Percentiles rank a stretch among this genome's conserved stretches.
Evolutionary conservation across 2,329 filamentous ascomycete species (phyloP).

Genomic region (Phialocephala sp.): DNA sequence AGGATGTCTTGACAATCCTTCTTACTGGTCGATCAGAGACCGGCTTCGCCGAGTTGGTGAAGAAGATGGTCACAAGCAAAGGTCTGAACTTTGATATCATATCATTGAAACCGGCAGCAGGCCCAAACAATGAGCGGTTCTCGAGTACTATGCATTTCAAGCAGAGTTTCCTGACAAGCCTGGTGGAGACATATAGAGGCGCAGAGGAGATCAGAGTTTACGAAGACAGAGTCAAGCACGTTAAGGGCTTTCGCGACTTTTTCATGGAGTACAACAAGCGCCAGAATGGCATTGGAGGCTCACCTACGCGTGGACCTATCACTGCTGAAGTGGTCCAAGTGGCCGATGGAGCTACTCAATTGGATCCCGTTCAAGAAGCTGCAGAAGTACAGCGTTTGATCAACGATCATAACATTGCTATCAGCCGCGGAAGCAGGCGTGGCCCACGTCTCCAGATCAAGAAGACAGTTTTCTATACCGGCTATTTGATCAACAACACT

Average conservation of each 20-base stretch:
- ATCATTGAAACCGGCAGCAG: constrained; percentile 82
- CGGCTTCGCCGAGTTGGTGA: constrained; percentile 78
- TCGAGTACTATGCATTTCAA: constrained; percentile 90
- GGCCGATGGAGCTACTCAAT: constrained; percentile 71
- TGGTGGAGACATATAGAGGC: constrained; percentile 84
- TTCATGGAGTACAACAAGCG: constrained; percentile 76
- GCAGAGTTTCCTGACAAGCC: constrained; percentile 77
- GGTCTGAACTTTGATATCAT: constrained; percentile 87
- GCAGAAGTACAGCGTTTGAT: constrained; percentile 88
- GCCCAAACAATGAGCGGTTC: constrained; percentile 81
- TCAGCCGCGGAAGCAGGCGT: constrained; percentile 48
- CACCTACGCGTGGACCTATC: constrained; percentile 67
- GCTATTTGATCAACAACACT: constrained; percentile 78
- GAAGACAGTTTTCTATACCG: constrained; percentile 89
- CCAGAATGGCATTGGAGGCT: constrained; percentile 54
- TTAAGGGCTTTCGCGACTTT: constrained; percentile 84
- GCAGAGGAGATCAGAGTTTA: constrained; percentile 84
- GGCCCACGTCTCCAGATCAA: constrained; percentile 70
- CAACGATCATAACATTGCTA: constrained; percentile 78
- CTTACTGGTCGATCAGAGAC: constrained; percentile 85
- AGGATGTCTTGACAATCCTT: constrained; percentile 83
- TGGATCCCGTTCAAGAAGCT: constrained; percentile 81
- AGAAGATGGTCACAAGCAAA: constrained; percentile 79
- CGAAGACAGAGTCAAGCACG: constrained; percentile 70
- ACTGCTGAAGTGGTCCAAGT: constrained; percentile 85